Percentiles rank a stretch among this genome's conserved stretches.
Conservation (phyloP, 164 flowering plant species). For the Warburgia ugandensis region DNA sequence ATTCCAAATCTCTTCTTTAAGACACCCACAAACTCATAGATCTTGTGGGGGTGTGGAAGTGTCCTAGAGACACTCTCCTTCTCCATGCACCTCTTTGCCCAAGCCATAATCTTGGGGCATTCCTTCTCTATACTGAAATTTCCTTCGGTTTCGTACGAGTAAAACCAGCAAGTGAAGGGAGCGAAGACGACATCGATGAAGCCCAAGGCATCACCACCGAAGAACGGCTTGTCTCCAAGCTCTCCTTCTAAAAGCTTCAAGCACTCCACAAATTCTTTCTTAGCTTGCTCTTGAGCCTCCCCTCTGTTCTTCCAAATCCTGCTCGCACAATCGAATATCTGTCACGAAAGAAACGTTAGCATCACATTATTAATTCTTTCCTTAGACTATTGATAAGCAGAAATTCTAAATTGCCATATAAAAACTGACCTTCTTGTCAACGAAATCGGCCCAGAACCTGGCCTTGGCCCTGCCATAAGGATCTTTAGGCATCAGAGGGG, state of each 20-base stretch:
- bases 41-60: not conserved
- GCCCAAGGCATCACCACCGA: conserved; percentile 3
- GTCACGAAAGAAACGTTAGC: not conserved
- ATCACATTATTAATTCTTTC: not conserved
- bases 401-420: not conserved
- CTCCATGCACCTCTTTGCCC: conserved; percentile 12
- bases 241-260: too few relatives aligned
- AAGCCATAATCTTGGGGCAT: conserved; percentile 1
- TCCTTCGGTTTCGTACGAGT: conserved; percentile 4
- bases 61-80: conserved; percentile 7
- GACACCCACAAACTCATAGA: not conserved
- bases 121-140: too few relatives aligned
- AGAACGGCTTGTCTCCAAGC: conserved; percentile 10
- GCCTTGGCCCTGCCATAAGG: too few relatives aligned
- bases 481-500: too few relatives aligned
- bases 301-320: conserved; percentile 6
- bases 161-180: conserved; percentile 2
- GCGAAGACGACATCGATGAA: conserved; percentile 3
- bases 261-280: too few relatives aligned
- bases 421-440: conserved; percentile 9
- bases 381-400: not conserved
- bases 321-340: not conserved
- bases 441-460: too few relatives aligned
- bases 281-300: conserved; percentile 7
- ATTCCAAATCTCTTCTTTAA: not conserved